Evolutionary conservation across 805 yeast species (phyloP), one percentile per base, ranked within the genome.

Genomic region (Pichia nakasei): DNA sequence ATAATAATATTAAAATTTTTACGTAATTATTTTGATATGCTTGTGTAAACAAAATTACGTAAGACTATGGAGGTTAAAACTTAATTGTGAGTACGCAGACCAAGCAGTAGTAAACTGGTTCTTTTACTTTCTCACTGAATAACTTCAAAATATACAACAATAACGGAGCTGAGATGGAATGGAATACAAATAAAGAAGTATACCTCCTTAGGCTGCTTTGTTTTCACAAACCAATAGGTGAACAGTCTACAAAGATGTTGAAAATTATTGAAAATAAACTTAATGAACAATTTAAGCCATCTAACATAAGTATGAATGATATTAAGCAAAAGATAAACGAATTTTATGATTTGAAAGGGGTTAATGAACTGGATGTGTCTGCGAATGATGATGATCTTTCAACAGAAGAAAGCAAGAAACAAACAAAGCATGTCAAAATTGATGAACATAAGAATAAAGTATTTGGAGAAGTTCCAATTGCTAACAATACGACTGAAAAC

Each of bases 151-250:
- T n/a, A n/a, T n/a, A n/a, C n/a, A n/a, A n/a, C n/a, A n/a, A n/a
- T n/a, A n/a, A n/a, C n/a, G n/a, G n/a, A n/a, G n/a, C n/a, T n/a
- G n/a, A 24, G 27, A 29, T 8, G 46, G 41, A 9, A 24, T 60
- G 63, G 64, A 45, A 44, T 12, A 33, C 48, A n/a, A 47, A 53
- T 4, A 54, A 52, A 33, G 59, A 53, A 34, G 39, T 51, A 21
- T 47, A 39, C 15, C 52, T 61, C 4, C 40, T 61, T 38, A 50
- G 53, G 18, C 44, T 53, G 13, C 31, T 59, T 9, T 59, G 62
- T 31, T 58, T 52, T 35, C 51, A 60, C 42, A 58, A 58, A 40
- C 66, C 65, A 19, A 41, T 59, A n/a, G 64, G 63, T 4, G 46
- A 48, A 18, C 38, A 48, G 1, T 39, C 47, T 22, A 51, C 51